These are phyloP conservation scores for Russula earlei DNA, from an alignment of 768 basidiomycete genomes.

Conservation along the genomic window DNA sequence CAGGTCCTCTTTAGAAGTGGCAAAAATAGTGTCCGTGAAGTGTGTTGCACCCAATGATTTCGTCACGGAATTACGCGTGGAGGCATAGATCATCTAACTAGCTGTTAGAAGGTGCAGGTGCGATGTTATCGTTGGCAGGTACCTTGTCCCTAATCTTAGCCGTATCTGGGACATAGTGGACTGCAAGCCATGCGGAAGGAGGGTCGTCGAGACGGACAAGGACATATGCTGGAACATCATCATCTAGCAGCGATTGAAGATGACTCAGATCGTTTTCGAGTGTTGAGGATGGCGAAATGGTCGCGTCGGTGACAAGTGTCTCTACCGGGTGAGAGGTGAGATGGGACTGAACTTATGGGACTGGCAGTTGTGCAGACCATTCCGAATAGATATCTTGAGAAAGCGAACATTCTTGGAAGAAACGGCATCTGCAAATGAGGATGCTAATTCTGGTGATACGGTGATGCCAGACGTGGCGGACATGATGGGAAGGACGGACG, in stretches of 20 bases:
- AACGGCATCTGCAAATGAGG: slow-evolving; percentile 49
- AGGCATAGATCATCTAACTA: slow-evolving; percentile 79
- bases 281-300: slow-evolving; percentile 39
- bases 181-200: slow-evolving; percentile 56
- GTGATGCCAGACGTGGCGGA: slow-evolving; percentile 66
- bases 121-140: not conserved
- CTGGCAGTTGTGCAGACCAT: slow-evolving; percentile 43
- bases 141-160: slow-evolving; percentile 81
- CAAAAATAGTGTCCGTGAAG: slow-evolving; percentile 70
- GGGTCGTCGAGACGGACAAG: slow-evolving; percentile 56
- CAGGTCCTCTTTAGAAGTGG: slow-evolving; percentile 60
- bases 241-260: slow-evolving; percentile 50
- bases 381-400: slow-evolving; percentile 64
- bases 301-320: slow-evolving; percentile 51
- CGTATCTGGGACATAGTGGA: slow-evolving; percentile 75
- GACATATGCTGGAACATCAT: slow-evolving; percentile 63
- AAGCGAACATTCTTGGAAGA: slow-evolving; percentile 49
- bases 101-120: not conserved
- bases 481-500: slow-evolving; percentile 36
- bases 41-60: slow-evolving; percentile 65
- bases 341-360: slow-evolving; percentile 13
- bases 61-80: slow-evolving; percentile 58
- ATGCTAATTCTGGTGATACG: slow-evolving; percentile 47
- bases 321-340: slow-evolving; percentile 38
- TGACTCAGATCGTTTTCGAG: slow-evolving; percentile 53